Percentiles rank a stretch among this genome's conserved stretches.
These are phyloP conservation scores for Penicillium fuscoglaucum DNA, from an alignment of 2,329 filamentous ascomycete species.

Conservation along the genomic window DNA sequence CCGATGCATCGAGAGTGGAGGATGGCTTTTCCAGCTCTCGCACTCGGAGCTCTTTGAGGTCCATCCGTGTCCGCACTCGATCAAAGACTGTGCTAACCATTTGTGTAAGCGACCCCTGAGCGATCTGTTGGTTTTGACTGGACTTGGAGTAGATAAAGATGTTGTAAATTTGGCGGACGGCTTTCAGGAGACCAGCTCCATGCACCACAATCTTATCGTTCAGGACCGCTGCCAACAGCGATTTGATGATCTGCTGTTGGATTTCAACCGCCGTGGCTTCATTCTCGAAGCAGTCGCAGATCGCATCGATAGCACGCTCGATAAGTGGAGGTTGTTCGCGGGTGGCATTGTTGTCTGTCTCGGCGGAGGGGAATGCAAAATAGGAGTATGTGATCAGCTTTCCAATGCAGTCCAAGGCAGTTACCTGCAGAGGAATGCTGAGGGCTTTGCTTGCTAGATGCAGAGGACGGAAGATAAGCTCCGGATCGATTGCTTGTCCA, in stretches of 20 bases:
- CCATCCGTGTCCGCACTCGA: slow-evolving; percentile 79
- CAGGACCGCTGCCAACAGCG: slow-evolving; percentile 86
- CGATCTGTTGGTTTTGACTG: slow-evolving; percentile 92
- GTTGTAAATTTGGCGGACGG: slow-evolving; percentile 97
- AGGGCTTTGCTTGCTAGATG: slow-evolving; percentile 85
- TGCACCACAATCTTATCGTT: slow-evolving; percentile 99
- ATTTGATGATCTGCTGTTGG: slow-evolving; percentile 98
- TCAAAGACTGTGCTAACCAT: slow-evolving; percentile 99
- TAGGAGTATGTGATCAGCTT: slow-evolving; percentile 99
- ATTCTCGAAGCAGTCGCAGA: slow-evolving; percentile 98
- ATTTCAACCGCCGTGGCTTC: slow-evolving; percentile 90
- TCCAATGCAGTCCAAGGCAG: slow-evolving; percentile 93
- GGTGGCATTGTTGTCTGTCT: slow-evolving; percentile 29
- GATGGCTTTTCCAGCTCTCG: slow-evolving; percentile 41
- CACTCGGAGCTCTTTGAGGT: slow-evolving; percentile 79
- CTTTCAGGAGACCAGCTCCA: slow-evolving; percentile 91
- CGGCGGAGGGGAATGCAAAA: slow-evolving; percentile 71
- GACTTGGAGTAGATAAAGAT: slow-evolving; percentile 95
- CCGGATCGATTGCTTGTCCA: slow-evolving; percentile 78
- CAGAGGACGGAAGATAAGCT: slow-evolving; percentile 86
- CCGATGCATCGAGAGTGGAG: slow-evolving; percentile 35
- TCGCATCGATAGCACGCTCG: slow-evolving; percentile 96
- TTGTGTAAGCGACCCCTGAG: slow-evolving; percentile 93
- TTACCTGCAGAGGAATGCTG: slow-evolving; percentile 82
- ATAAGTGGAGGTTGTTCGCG: slow-evolving; percentile 70